Percentiles rank a stretch among this genome's conserved stretches.
Evolutionary conservation across 176 grass and related monocot species (phyloP).

Genomic region (Zoysia pacifica): DNA sequence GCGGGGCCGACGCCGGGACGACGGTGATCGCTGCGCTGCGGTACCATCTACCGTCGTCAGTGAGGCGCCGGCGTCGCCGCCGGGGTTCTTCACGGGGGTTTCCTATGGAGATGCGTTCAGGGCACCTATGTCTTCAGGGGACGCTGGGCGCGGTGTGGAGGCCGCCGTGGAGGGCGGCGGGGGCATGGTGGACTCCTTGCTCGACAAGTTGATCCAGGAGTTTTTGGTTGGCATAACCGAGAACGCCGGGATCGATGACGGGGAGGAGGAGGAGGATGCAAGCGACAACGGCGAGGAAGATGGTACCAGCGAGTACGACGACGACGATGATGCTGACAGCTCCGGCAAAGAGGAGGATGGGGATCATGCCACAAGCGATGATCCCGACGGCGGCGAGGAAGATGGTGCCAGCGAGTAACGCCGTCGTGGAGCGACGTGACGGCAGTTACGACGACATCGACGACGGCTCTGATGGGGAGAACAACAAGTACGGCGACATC

Average conservation of each 20-base stretch:
- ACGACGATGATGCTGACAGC: too few relatives aligned
- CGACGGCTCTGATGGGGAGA: neutral
- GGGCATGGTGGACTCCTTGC: neutral
- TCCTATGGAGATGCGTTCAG: neutral
- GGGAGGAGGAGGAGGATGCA: too few relatives aligned
- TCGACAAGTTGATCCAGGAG: too few relatives aligned
- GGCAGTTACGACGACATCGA: neutral
- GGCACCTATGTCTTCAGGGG: neutral
- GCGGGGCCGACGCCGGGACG: neutral
- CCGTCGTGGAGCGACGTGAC: neutral
- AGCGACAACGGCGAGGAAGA: too few relatives aligned
- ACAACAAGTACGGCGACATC: neutral
- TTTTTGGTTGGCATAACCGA: too few relatives aligned
- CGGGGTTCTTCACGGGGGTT: constrained; percentile 2
- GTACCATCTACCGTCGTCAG: neutral
- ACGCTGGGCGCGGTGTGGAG: neutral
- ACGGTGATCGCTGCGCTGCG: neutral
- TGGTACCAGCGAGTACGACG: too few relatives aligned
- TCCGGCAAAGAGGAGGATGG: too few relatives aligned
- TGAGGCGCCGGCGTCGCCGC: neutral
- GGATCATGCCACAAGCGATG: too few relatives aligned
- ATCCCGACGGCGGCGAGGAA: too few relatives aligned
- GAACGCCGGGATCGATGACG: too few relatives aligned
- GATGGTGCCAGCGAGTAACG: too few relatives aligned
- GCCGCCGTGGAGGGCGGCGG: neutral